Conservation (phyloP, 306 rosid species). For the cucumber (Cucumis sativus) region DNA sequence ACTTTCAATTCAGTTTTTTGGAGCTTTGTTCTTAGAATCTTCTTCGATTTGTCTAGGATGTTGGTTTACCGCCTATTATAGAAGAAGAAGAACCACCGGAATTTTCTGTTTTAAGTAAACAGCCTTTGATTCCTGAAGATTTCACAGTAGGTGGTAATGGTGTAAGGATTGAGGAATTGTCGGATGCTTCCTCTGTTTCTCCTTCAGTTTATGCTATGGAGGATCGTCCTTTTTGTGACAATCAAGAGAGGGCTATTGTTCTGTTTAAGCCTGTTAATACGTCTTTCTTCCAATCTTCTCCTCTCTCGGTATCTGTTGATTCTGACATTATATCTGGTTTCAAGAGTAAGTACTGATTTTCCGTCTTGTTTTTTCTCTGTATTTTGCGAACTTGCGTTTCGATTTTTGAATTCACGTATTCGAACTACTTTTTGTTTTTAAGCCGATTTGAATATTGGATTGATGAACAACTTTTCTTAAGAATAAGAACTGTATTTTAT, state of each 20-base stretch:
- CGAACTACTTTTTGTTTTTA: not conserved
- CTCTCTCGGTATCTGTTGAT: constrained; percentile 36
- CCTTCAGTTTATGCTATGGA: not conserved
- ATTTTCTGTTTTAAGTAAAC: not conserved
- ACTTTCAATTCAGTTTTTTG: not conserved
- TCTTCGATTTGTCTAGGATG: constrained; percentile 28
- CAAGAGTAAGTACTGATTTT: constrained; percentile 22
- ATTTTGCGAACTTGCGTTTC: not conserved
- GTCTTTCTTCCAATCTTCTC: constrained; percentile 9
- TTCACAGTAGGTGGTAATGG: constrained; percentile 23
- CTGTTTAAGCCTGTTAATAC: constrained; percentile 43
- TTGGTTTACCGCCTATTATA: constrained; percentile 52
- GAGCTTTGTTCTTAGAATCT: not conserved
- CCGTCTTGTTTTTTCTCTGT: not conserved
- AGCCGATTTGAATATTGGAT: not conserved
- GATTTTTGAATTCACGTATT: not conserved
- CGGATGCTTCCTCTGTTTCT: not conserved
- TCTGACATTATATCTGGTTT: constrained; percentile 37
- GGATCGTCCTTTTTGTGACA: not conserved
- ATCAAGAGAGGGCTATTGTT: constrained; percentile 61
- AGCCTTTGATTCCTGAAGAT: not conserved
- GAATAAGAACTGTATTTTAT: not conserved
- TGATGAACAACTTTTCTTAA: not conserved
- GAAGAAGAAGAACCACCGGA: constrained; percentile 35
- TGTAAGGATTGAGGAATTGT: constrained; percentile 13